phyloP scores from a whole-genome alignment of 495 filamentous ascomycete genomes.

The Aspergillus hancockii region DNA sequence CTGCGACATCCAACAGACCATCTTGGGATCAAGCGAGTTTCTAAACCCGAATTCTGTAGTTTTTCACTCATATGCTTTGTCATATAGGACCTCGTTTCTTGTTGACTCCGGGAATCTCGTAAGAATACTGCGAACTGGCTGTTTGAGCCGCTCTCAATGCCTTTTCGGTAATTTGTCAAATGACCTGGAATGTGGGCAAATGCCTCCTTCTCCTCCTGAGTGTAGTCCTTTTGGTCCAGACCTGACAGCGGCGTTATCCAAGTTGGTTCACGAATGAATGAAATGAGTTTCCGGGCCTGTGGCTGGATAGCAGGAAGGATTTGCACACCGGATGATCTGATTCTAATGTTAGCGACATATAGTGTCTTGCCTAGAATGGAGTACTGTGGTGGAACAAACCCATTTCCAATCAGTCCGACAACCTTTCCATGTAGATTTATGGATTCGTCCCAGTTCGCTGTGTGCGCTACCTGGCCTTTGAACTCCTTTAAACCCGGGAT shows the following conservation, averaged over 20 bases:
- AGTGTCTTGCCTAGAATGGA: neutral
- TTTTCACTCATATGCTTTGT: constrained; percentile 4
- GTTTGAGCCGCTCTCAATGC: constrained; percentile 15
- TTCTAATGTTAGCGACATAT: neutral
- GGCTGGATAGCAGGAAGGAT: constrained; percentile 58
- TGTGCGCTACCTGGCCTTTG: constrained; percentile 48
- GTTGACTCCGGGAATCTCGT: neutral
- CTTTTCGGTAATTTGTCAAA: constrained; percentile 10
- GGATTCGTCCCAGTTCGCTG: constrained; percentile 40
- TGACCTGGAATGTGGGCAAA: constrained; percentile 31
- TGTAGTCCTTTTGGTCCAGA: constrained; percentile 28
- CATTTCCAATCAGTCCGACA: constrained; percentile 49
- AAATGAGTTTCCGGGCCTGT: constrained; percentile 22
- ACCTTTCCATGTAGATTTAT: constrained; percentile 36
- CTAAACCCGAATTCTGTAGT: constrained; percentile 13
- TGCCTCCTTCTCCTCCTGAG: constrained; percentile 32
- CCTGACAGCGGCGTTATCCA: constrained; percentile 14
- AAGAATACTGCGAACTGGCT: constrained; percentile 3
- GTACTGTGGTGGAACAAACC: constrained; percentile 11
- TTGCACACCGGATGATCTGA: constrained; percentile 41
- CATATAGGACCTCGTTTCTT: neutral
- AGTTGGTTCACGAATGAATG: constrained; percentile 17
- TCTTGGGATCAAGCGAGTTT: constrained; percentile 27
- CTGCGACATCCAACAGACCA: constrained; percentile 44
- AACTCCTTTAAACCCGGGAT: constrained; percentile 48